Base-by-base conservation (phyloP, 2,329 filamentous ascomycete species). In the Colletotrichum zoysiae region DNA sequence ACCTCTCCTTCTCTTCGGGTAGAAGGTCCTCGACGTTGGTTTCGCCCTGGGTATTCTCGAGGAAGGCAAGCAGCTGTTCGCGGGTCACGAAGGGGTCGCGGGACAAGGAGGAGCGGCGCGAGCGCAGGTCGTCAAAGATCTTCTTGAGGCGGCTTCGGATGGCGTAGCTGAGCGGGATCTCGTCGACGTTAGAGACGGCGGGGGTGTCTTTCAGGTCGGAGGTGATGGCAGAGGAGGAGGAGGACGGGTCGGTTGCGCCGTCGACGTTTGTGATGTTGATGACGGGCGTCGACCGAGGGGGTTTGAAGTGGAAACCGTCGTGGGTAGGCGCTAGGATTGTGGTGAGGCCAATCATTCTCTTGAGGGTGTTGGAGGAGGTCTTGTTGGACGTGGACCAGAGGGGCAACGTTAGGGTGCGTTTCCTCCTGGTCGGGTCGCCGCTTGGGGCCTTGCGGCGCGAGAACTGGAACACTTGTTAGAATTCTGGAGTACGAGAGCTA, bases 11-110 rank as follows among this genome's bases (percentile, higher is more conserved):
- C 20, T 80, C 76, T n/a, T 78, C 74, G 20, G 78, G 77, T 16
- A 84, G 76, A 6, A 65, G 18, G 20, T 51, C 65, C 4, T 77
- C 74, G 5, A 82, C 75, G 6, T 76, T 71, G 16, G 73, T 60
- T 66, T 88, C 86, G 42, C 84, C 84, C 75, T 91, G 89, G 1
- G 81, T 81, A 1, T 79, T 76, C 46, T 81, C 79, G n/a, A 91
- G 78, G 77, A 90, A 91, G 5, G 76, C 75, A 40, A 78, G 76
- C 65, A 91, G 84, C 42, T 80, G 80, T 9, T 81, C 80, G 53
- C 64, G 77, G 1, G 82, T 78, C 14, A 84, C 74, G 12, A 66
- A 40, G 0, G 65, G 74, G 38, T 80, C 78, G 53, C 63, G 77
- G 2, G 81, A 78, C 16, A 84, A 73, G 7, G 70, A 44, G 1